Evolutionary conservation across 805 yeast genomes (phyloP).

Genomic region (Hemisphaericaspora nanyangensis): DNA sequence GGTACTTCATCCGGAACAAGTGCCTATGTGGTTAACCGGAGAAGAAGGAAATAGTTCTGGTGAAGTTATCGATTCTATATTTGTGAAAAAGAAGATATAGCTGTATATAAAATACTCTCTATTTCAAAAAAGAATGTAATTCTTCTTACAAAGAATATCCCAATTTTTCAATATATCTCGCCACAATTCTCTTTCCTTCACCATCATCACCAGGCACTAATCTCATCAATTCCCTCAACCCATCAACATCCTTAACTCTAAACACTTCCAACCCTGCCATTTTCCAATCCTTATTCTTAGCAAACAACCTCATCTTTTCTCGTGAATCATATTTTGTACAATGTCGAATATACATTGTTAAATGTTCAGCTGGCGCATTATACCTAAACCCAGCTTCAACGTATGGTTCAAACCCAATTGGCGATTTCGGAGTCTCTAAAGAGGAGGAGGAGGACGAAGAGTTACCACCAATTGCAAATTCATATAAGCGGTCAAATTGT

Average conservation of each 20-base stretch:
- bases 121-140: too few relatives aligned
- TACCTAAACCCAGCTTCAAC: slow-evolving; percentile 47
- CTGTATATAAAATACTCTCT: background rate
- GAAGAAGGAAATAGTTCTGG: slow-evolving; percentile 61
- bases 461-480: slow-evolving; percentile 22
- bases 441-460: slow-evolving; percentile 11
- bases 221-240: slow-evolving; percentile 8
- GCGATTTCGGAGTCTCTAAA: slow-evolving; percentile 55
- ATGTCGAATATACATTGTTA: slow-evolving; percentile 55
- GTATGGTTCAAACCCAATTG: slow-evolving; percentile 69
- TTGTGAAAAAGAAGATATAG: slow-evolving; percentile 2
- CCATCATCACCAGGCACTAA: slow-evolving; percentile 5
- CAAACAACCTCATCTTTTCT: slow-evolving; percentile 47
- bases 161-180: slow-evolving; percentile 20
- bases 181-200: slow-evolving; percentile 11
- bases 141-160: slow-evolving; percentile 21
- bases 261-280: slow-evolving; percentile 50
- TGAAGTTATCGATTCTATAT: slow-evolving; percentile 14
- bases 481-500: slow-evolving; percentile 33
- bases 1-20: slow-evolving; percentile 48
- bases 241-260: slow-evolving; percentile 38
- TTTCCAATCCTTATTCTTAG: slow-evolving; percentile 48
- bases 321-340: slow-evolving; percentile 44
- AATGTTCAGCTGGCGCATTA: slow-evolving; percentile 55
- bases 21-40: slow-evolving; percentile 80